Evolutionary conservation across 139 green algal genomes (phyloP), one percentile per base, ranked within the genome.

Genomic region (Chlorella sorokiniana): DNA sequence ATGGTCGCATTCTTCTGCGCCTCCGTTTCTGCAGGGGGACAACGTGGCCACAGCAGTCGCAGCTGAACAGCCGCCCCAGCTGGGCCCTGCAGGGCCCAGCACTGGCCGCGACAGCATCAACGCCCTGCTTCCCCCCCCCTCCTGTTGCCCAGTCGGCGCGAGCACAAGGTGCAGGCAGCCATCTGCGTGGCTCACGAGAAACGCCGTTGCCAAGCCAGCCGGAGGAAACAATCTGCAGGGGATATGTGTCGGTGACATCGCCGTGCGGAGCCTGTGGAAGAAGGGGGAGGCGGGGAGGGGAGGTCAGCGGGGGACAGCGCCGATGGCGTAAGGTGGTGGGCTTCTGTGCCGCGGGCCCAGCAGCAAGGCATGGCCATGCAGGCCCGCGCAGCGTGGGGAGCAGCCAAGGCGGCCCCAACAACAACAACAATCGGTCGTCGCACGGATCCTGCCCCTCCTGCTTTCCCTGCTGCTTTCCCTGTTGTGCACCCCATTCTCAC

Each of bases 231-330:
- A 64, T 61, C 59, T 81, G 23, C 78, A 91, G 72, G 29, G 54
- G 68, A 73, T 73, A 91, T 3, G 70, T 85, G 45, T 85, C 85
- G 38, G 76, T 78, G n/a, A 87, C 40, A 62, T 90, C 78, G 38
- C 87, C 80, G 41, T 54, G 52, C 23, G 86, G 78, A 18, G 51
- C 44, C 76, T 82, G 76, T 42, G 41, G 4, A 3, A 14, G 29
- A 29, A 63, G 2, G 45, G 29, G n/a, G 6, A 9, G 14, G 69
- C 6, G n/a, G 40, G 4, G 25, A 9, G 37, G 0, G 69, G 29
- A 41, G 68, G 41, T 27, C 41, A 78, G 29, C 25, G n/a, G 38
- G 0, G 23, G 14, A 29, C 29, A 37, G 27, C 29, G 16, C 29
- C 59, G 38, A 5, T n/a, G 38, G 59, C 27, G 3, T 37, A 27